phyloP scores from a whole-genome alignment of 108 stramenopile species.

The Skeletonema marinoi region DNA sequence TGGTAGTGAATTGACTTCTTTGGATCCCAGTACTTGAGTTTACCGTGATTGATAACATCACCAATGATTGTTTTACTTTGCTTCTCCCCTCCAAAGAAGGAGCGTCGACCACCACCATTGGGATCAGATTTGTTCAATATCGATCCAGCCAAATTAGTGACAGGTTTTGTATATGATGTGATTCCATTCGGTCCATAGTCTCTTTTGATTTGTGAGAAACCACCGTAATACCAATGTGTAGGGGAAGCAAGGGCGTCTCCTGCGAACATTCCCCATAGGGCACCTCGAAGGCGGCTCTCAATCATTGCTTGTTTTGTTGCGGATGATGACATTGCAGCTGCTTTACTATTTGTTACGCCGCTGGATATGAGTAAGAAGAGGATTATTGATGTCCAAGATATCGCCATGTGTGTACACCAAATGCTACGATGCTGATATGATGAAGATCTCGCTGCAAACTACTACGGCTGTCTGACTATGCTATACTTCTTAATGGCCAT shows the following conservation, averaged over 20 bases:
- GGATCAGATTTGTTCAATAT: constrained; percentile 86
- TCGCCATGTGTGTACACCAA: too few relatives aligned
- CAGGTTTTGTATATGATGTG: constrained; percentile 67
- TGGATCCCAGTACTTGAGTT: constrained; percentile 76
- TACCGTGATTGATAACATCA: constrained; percentile 88
- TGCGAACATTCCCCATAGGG: constrained; percentile 62
- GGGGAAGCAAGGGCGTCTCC: constrained; percentile 86
- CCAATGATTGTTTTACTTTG: constrained; percentile 69
- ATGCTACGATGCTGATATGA: too few relatives aligned
- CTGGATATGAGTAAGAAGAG: neutral
- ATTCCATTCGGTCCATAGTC: constrained; percentile 68
- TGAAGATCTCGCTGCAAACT: too few relatives aligned
- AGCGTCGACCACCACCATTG: constrained; percentile 82
- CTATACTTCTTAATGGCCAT: too few relatives aligned
- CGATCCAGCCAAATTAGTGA: constrained; percentile 54
- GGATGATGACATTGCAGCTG: constrained; percentile 39
- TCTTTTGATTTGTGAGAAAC: constrained; percentile 58
- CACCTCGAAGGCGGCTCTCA: constrained; percentile 49
- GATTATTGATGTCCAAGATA: too few relatives aligned
- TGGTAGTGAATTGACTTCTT: constrained; percentile 83
- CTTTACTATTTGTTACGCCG: neutral
- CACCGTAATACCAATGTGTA: constrained; percentile 89
- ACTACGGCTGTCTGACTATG: too few relatives aligned
- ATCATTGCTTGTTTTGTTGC: constrained; percentile 8
- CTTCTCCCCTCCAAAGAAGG: constrained; percentile 14